Evolutionary conservation across 805 yeast genomes (phyloP), one percentile per base, ranked within the genome.

Genomic region (Starmerella etchellsii): DNA sequence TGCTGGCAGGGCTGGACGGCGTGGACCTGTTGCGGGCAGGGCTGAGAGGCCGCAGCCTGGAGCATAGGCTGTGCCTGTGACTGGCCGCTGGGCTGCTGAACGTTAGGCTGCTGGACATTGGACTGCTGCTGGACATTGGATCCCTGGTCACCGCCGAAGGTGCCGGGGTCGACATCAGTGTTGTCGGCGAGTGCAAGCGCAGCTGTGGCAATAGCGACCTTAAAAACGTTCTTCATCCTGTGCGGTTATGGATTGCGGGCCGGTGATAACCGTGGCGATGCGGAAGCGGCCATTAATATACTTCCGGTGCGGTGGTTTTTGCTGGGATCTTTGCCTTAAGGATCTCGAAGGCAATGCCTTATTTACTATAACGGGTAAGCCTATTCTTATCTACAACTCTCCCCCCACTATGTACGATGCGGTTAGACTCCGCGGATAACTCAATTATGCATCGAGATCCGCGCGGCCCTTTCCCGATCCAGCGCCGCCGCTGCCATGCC

Each of bases 41-140:
- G 39, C 32, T 42, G 39, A 24, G 21, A 40, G 6, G 44, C 43
- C 23, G 37, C 43, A n/a, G 40, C 34, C 36, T 29, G 41, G 19
- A 18, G 33, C 9, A 22, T 7, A 34, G 37, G 37, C 37, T 34
- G 37, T 11, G 14, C n/a, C n/a, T n/a, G n/a, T n/a, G n/a, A n/a
- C n/a, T 14, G 7, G n/a, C 27, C 25, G 25, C 25, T 8, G 10
- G 25, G 10, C 28, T 23, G n/a, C 8, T 31, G 14, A 27, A 27
- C n/a, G 8, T 10, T 6, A 27, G 16, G 8, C n/a, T 16, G 22
- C 30, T 15, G 13, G n/a, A 10, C 15, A 27, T 5, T 27, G 15
- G 34, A 10, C 25, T 23, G 25, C 25, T 23, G 25, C 25, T 23
- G 25, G n/a, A n/a, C n/a, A n/a, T n/a, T n/a, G n/a, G 25, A 23